phyloP scores from a whole-genome alignment of 2,329 filamentous ascomycete genomes.

The Malbranchea cinnamomea region DNA sequence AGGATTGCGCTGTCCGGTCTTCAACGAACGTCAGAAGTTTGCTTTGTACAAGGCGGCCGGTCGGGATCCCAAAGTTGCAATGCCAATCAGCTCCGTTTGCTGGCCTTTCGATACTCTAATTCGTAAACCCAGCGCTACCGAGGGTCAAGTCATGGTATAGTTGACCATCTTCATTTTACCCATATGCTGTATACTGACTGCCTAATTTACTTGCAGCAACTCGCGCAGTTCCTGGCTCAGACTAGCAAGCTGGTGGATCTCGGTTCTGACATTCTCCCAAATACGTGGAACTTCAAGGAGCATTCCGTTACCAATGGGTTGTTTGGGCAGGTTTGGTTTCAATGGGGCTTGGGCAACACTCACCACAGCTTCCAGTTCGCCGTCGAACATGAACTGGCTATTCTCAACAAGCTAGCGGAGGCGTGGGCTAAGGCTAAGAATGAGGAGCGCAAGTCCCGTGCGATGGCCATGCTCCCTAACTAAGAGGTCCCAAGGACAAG shows the following conservation, averaged over 20 bases:
- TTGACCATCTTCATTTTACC: too few relatives aligned
- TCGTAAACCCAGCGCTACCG: conserved; percentile 13
- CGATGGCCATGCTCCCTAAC: too few relatives aligned
- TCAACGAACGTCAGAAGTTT: conserved; percentile 30
- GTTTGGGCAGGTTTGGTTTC: conserved; percentile 10
- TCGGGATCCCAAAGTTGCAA: conserved; percentile 7
- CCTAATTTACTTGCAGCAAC: too few relatives aligned
- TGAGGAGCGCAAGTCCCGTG: too few relatives aligned
- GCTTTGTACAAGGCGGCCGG: conserved; percentile 18
- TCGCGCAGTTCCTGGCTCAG: too few relatives aligned
- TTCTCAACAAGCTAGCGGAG: conserved; percentile 6
- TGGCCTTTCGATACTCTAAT: conserved; percentile 28
- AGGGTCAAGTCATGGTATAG: conserved; percentile 17
- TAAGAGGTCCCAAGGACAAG: too few relatives aligned
- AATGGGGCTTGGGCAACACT: conserved; percentile 8
- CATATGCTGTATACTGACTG: too few relatives aligned
- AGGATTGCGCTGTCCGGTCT: conserved; percentile 27
- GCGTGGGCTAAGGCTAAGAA: conserved; percentile 8
- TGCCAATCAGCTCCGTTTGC: conserved; percentile 16
- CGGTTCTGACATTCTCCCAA: conserved; percentile 5
- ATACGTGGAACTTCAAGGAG: conserved; percentile 7
- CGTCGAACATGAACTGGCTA: conserved; percentile 8
- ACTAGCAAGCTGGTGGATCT: too few relatives aligned
- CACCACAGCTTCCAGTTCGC: conserved; percentile 8
- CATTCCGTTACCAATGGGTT: conserved; percentile 10